phyloP scores from a whole-genome alignment of 1,139 yeast species.

The Diutina scorzettiae region DNA sequence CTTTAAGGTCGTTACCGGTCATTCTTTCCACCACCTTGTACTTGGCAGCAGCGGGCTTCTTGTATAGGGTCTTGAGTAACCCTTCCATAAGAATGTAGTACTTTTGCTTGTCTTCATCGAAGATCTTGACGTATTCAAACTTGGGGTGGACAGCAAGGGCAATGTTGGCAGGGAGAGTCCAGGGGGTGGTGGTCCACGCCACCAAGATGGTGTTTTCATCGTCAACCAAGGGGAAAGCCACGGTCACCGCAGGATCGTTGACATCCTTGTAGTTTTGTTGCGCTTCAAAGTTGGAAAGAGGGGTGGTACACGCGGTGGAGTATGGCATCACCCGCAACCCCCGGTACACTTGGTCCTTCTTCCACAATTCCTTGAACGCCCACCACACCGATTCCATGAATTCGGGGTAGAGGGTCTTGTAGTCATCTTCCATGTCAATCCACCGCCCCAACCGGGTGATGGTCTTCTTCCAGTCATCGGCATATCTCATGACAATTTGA shows the following conservation, averaged over 20 bases:
- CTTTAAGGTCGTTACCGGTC: slow-evolving; percentile 69
- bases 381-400: slow-evolving; percentile 99
- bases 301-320: slow-evolving; percentile 94
- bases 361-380: slow-evolving; percentile 84
- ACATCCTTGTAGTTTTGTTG: slow-evolving; percentile 97
- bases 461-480: slow-evolving; percentile 87
- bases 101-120: slow-evolving; percentile 74
- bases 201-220: slow-evolving; percentile 76
- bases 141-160: slow-evolving; percentile 87
- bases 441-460: slow-evolving; percentile 94
- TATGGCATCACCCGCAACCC: slow-evolving; percentile 98
- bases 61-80: slow-evolving; percentile 72
- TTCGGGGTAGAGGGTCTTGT: slow-evolving; percentile 88
- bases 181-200: slow-evolving; percentile 99
- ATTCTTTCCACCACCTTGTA: slow-evolving; percentile 71
- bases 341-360: slow-evolving; percentile 80
- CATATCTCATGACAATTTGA: slow-evolving; percentile 93
- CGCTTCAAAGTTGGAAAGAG: slow-evolving; percentile 94
- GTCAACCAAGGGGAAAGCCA: slow-evolving; percentile 72
- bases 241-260: slow-evolving; percentile 89
- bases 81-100: slow-evolving; percentile 76
- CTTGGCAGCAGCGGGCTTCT: slow-evolving; percentile 88
- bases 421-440: slow-evolving; percentile 98
- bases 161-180: slow-evolving; percentile 95
- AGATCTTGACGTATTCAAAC: slow-evolving; percentile 83